These are phyloP conservation scores for Acacia crassicarpa DNA, from an alignment of 306 rosid genomes.

Conservation along the genomic window DNA sequence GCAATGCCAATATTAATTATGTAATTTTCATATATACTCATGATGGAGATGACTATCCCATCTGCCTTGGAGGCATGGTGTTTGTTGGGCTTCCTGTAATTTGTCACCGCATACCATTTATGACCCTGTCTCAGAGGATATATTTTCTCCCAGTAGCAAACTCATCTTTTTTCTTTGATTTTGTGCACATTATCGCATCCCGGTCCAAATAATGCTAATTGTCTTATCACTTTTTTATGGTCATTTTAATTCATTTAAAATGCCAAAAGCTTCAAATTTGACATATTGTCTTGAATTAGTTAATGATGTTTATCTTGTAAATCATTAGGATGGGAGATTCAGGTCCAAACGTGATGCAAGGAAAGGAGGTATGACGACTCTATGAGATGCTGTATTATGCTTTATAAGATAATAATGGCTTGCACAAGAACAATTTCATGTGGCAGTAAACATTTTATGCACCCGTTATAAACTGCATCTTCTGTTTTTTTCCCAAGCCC, in stretches of 20 bases:
- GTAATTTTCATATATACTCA: background rate
- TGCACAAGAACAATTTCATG: background rate
- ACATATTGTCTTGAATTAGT: conserved; percentile 26
- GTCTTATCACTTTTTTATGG: background rate
- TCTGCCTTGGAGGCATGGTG: background rate
- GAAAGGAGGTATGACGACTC: conserved; percentile 73
- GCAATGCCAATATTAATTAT: background rate
- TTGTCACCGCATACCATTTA: background rate
- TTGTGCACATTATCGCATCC: background rate
- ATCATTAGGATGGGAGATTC: conserved; percentile 94
- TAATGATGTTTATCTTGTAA: conserved; percentile 34
- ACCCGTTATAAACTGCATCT: background rate
- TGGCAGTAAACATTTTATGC: conserved; percentile 22
- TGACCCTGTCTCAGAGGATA: background rate
- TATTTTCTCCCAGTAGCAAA: background rate
- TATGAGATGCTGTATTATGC: background rate
- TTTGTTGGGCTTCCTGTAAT: background rate
- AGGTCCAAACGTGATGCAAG: conserved; percentile 96
- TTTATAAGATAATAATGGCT: background rate
- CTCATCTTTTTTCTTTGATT: background rate
- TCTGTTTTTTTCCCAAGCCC: background rate
- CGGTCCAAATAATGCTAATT: background rate
- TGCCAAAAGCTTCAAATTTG: conserved; percentile 24
- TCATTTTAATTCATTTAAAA: conserved; percentile 18
- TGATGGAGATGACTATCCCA: background rate